phyloP scores from a whole-genome alignment of 148 eudicot species.

The Cornus florida region DNA sequence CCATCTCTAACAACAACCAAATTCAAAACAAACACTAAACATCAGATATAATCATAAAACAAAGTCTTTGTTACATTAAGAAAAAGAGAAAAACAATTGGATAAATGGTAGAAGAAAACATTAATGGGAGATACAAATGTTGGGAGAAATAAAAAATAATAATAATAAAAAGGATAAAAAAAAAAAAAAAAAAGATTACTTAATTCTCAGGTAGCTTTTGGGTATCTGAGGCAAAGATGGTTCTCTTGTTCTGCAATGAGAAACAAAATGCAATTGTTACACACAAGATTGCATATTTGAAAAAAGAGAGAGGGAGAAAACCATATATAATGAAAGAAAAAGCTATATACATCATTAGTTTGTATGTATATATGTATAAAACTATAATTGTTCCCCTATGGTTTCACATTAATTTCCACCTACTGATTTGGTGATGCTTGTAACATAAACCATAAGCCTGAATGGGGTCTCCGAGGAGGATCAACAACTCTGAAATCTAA shows the following conservation, averaged over 20 bases:
- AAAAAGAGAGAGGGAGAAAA: background rate
- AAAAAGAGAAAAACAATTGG: background rate
- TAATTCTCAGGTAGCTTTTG: constrained; percentile 79
- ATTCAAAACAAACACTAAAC: background rate
- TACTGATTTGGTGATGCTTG: constrained; percentile 73
- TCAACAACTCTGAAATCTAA: constrained; percentile 48
- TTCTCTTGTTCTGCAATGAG: constrained; percentile 54
- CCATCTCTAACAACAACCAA: constrained; percentile 50
- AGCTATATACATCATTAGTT: too few species aligned
- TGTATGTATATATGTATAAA: too few species aligned
- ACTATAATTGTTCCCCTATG: too few species aligned
- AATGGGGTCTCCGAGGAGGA: constrained; percentile 68
- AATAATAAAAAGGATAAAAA: background rate
- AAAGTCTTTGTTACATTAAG: background rate
- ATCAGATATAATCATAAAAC: background rate
- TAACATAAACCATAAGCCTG: constrained; percentile 83
- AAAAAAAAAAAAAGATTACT: constrained; percentile 41
- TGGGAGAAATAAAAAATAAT: too few species aligned
- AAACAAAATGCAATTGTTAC: background rate
- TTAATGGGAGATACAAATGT: too few species aligned
- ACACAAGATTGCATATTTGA: background rate
- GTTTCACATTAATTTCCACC: constrained; percentile 13
- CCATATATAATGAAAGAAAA: too few species aligned
- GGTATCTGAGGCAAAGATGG: constrained; percentile 80
- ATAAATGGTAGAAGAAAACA: background rate